These are phyloP conservation scores for Sesbania bispinosa DNA, from an alignment of 306 rosid genomes.

Conservation along the genomic window DNA sequence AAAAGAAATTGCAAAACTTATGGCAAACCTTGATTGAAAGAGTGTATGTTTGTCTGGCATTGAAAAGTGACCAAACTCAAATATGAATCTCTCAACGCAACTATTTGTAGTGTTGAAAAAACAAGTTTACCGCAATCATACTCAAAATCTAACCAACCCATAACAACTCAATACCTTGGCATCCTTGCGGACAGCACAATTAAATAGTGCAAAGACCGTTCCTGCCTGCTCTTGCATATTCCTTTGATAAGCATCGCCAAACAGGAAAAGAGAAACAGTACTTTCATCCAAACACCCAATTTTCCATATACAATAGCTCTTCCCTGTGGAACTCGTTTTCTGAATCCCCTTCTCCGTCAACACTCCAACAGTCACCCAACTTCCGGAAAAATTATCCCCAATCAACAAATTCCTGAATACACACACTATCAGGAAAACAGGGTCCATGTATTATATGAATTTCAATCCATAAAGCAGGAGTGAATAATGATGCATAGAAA, in stretches of 20 bases:
- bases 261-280: slow-evolving; percentile 67
- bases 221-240: slow-evolving; percentile 58
- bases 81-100: too few species aligned
- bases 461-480: background rate
- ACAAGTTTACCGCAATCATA: too few species aligned
- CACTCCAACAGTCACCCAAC: slow-evolving; percentile 88
- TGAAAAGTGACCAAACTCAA: too few species aligned
- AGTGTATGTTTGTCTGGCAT: too few species aligned
- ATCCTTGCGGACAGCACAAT: slow-evolving; percentile 76
- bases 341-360: slow-evolving; percentile 71
- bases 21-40: background rate
- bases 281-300: slow-evolving; percentile 73
- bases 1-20: background rate
- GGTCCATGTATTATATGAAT: background rate
- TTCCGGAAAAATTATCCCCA: slow-evolving; percentile 75
- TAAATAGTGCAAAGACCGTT: slow-evolving; percentile 66
- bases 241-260: slow-evolving; percentile 79
- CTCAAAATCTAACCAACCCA: background rate
- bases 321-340: slow-evolving; percentile 68
- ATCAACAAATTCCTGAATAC: slow-evolving; percentile 58
- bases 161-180: slow-evolving; percentile 42
- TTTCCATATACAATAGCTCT: slow-evolving; percentile 71
- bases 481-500: background rate
- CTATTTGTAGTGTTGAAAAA: too few species aligned
- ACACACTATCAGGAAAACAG: background rate